Evolutionary conservation across 2,329 filamentous ascomycete species (phyloP).

Genomic region (Sporothrix pallida): DNA sequence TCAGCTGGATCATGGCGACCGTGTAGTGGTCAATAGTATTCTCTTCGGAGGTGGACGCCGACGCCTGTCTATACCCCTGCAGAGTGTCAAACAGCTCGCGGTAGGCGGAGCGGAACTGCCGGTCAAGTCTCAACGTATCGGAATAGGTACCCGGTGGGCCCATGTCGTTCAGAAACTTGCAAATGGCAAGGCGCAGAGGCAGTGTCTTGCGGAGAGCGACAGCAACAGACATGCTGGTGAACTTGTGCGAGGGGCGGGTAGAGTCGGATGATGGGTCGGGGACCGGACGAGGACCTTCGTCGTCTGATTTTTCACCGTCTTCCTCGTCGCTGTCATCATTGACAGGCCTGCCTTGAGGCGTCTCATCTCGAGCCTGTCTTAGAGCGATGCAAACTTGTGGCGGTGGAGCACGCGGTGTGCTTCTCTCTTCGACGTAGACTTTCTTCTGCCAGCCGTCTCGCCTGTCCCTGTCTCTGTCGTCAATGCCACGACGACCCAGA

Average conservation of each 20-base stretch:
- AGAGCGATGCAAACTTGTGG: not conserved
- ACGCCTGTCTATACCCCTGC: conserved; percentile 40
- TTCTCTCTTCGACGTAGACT: not conserved
- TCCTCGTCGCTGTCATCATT: not conserved
- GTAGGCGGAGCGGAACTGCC: conserved; percentile 50
- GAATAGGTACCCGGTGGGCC: conserved; percentile 52
- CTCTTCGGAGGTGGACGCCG: not conserved
- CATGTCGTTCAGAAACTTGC: conserved; percentile 55
- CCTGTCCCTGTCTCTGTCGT: not conserved
- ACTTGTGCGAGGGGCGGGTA: conserved; percentile 36
- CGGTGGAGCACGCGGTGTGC: not conserved
- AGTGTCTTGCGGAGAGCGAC: conserved; percentile 54
- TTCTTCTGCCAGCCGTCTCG: not conserved
- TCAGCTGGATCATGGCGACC: conserved; percentile 49
- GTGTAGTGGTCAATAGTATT: not conserved
- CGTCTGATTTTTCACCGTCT: not conserved
- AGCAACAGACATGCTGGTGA: conserved; percentile 56
- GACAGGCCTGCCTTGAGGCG: not conserved
- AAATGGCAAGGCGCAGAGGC: conserved; percentile 51
- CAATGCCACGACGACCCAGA: not conserved
- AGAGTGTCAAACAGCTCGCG: conserved; percentile 44
- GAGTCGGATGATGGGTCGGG: too few species aligned
- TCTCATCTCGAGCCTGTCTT: not conserved
- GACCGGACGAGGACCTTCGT: not conserved
- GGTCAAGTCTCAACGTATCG: conserved; percentile 53